Conservation (phyloP, 257 asterid species). For the Ligustrum vulgare region DNA sequence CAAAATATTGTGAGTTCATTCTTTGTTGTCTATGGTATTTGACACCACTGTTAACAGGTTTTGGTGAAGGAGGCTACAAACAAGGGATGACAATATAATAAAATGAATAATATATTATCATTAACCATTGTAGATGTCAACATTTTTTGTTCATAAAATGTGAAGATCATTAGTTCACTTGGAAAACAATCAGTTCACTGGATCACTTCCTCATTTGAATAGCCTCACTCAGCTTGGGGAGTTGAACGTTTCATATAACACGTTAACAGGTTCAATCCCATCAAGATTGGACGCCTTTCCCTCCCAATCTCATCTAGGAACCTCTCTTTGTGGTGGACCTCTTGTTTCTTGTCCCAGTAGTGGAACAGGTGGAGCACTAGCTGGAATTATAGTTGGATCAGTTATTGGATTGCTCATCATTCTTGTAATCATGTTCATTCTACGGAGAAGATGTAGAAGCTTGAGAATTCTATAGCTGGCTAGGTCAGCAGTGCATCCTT, state of each 20-base stretch:
- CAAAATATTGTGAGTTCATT: too few relatives aligned
- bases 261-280: conserved; percentile 47
- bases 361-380: conserved; percentile 49
- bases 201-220: conserved; percentile 41
- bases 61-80: too few relatives aligned
- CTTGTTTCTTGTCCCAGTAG: conserved; percentile 37
- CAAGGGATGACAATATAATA: too few relatives aligned
- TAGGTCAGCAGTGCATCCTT: conserved; percentile 23
- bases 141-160: too few relatives aligned
- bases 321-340: conserved; percentile 49
- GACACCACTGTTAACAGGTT: too few relatives aligned
- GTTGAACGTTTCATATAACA: conserved; percentile 59
- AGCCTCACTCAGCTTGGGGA: conserved; percentile 23
- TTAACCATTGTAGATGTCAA: too few relatives aligned
- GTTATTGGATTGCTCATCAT: conserved; percentile 22
- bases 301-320: conserved; percentile 42
- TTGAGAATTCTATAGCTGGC: conserved; percentile 18
- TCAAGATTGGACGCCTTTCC: conserved; percentile 31
- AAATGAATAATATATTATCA: too few relatives aligned
- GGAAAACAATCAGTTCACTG: conserved; percentile 55
- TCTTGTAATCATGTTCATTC: conserved; percentile 21
- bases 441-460: conserved; percentile 30
- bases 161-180: too few relatives aligned
- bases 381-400: conserved; percentile 59
- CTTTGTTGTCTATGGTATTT: too few relatives aligned